Base-by-base conservation (phyloP, 495 filamentous ascomycete species). In the Xylaria scruposa region DNA sequence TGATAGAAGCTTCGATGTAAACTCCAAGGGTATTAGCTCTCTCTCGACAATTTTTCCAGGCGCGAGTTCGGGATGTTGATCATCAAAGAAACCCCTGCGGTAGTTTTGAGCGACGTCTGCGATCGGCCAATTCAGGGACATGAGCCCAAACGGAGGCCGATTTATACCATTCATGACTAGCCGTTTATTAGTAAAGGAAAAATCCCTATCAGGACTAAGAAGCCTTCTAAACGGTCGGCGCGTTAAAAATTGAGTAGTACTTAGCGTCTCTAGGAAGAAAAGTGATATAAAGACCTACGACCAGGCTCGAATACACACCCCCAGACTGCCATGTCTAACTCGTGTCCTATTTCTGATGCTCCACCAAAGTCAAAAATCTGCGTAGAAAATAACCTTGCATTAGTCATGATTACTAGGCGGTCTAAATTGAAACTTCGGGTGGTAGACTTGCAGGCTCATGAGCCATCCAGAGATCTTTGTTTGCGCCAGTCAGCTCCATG, bases 401-500 rank as follows among this genome's bases (percentile, higher is more conserved):
- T 67, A 67, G 36, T 4, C n/a, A 15, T 42, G 13, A 36, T 38
- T 3, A 8, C 8, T n/a, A 53, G 3, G 6, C 4, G 40, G 63
- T 40, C 17, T 24, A 67, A 38, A 13, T 26, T 4, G 31, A 24
- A 13, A 33, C 8, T 31, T 44, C 7, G 8, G 49, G 21, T 3
- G 36, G 17, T 15, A 56, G 19, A 56, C 65, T 67, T 36, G n/a
- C 65, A 40, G 65, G 65, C 21, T 67, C 65, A 31, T 5, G 9
- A 31, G 0, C 0, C 4, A 0, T 0, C 0, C 7, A 38, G 19
- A 12, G 38, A 0, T 21, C 0, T 21, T 1, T 21, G 0, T 60
- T n/a, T n/a, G 19, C 29, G 29, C 33, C 26, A n/a, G 15, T 15
- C 53, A 13, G 1, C 6, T 56, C 53, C 0, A 2, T 3, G 10